These are phyloP conservation scores for Zanthoxylum bungeanum DNA, from an alignment of 345 rosid species.

Conservation along the genomic window DNA sequence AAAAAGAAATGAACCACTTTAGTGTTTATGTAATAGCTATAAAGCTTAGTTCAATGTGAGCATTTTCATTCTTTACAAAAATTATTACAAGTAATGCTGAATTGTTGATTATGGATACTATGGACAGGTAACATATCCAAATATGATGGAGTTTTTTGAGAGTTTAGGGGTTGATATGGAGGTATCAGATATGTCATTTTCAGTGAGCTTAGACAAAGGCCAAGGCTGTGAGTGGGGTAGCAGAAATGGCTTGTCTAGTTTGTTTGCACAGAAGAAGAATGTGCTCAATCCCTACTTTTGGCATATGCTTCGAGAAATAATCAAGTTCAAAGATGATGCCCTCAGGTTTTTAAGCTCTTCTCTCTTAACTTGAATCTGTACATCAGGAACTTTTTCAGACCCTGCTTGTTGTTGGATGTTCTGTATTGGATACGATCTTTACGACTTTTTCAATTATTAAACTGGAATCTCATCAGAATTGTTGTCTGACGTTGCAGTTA, in stretches of 20 bases:
- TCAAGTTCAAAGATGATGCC: slow-evolving; percentile 66
- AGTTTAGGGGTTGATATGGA: slow-evolving; percentile 79
- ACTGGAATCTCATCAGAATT: background rate
- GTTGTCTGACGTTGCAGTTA: slow-evolving; percentile 29
- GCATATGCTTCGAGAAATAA: slow-evolving; percentile 75
- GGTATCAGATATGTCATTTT: slow-evolving; percentile 67
- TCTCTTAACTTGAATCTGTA: too few relatives aligned
- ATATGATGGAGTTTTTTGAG: slow-evolving; percentile 88
- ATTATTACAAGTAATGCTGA: too few relatives aligned
- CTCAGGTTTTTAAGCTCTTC: slow-evolving; percentile 33
- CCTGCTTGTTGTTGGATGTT: too few relatives aligned
- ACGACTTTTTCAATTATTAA: too few relatives aligned
- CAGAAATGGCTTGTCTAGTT: slow-evolving; percentile 61
- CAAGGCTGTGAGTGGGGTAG: slow-evolving; percentile 92
- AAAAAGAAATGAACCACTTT: too few relatives aligned
- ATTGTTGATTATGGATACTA: background rate
- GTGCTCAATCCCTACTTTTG: slow-evolving; percentile 65
- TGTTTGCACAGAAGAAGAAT: slow-evolving; percentile 78
- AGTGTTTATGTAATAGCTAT: too few relatives aligned
- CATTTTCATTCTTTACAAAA: too few relatives aligned
- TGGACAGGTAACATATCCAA: slow-evolving; percentile 85
- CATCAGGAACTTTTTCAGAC: too few relatives aligned
- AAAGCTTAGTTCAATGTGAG: too few relatives aligned
- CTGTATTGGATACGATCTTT: too few relatives aligned
- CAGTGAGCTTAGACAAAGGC: slow-evolving; percentile 79